Conservation (phyloP, 1,284 basidiomycete species). For the Cutaneotrichosporon cavernicola region DNA sequence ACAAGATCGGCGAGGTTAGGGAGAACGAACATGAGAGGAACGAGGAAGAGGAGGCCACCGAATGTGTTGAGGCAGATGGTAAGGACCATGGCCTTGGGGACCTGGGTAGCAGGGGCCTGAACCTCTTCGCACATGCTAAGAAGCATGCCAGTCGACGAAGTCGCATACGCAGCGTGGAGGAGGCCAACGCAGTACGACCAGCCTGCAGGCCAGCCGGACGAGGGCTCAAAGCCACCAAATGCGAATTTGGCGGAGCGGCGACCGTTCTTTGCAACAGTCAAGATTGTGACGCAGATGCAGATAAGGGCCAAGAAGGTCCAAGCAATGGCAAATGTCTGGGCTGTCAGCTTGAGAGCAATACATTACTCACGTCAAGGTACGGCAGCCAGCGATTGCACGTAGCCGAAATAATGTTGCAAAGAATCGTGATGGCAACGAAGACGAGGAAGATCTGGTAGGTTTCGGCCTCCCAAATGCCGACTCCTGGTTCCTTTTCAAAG, state of each 20-base stretch:
- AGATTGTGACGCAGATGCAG: slow-evolving; percentile 36
- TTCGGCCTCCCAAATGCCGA: slow-evolving; percentile 19
- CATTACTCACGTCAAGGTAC: slow-evolving; percentile 36
- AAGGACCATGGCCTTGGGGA: slow-evolving; percentile 48
- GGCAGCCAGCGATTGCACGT: slow-evolving; percentile 44
- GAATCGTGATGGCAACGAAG: slow-evolving; percentile 21
- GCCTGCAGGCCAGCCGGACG: slow-evolving; percentile 22
- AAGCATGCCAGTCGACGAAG: slow-evolving; percentile 47
- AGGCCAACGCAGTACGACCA: slow-evolving; percentile 43
- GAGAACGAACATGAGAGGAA: slow-evolving; percentile 55
- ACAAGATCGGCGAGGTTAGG: slow-evolving; percentile 50
- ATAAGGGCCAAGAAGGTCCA: slow-evolving; percentile 34
- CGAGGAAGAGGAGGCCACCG: slow-evolving; percentile 45
- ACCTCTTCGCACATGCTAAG: slow-evolving; percentile 51
- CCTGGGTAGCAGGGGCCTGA: slow-evolving; percentile 43
- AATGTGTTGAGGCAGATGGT: slow-evolving; percentile 28
- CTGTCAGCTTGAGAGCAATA: not conserved
- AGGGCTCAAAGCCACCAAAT: slow-evolving; percentile 29
- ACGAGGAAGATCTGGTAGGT: slow-evolving; percentile 30
- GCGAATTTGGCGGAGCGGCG: slow-evolving; percentile 38
- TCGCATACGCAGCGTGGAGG: slow-evolving; percentile 45
- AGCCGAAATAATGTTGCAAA: slow-evolving; percentile 30
- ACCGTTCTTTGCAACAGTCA: slow-evolving; percentile 47
- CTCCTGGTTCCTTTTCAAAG: slow-evolving; percentile 23
- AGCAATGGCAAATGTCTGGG: slow-evolving; percentile 35